Percentiles rank a stretch among this genome's conserved stretches.
These are phyloP conservation scores for Zoysia japonica DNA, from an alignment of 176 grass and related monocot genomes.

Conservation along the genomic window DNA sequence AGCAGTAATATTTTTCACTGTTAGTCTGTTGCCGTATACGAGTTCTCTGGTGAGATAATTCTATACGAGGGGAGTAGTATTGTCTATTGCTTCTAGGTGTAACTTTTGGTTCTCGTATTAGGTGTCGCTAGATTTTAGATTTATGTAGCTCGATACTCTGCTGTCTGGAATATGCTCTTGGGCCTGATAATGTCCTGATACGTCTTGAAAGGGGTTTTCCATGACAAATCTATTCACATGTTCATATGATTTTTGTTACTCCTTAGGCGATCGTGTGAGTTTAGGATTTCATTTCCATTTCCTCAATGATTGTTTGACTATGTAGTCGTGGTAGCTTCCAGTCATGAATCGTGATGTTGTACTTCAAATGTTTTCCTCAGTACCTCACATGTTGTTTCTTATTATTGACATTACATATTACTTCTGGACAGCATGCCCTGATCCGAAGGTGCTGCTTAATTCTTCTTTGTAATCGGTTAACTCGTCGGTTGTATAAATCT, in stretches of 20 bases:
- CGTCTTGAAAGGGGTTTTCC: constrained; percentile 7
- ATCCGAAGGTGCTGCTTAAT: background rate
- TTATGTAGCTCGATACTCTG: background rate
- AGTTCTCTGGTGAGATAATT: constrained; percentile 10
- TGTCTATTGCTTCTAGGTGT: background rate
- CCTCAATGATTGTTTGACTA: constrained; percentile 7
- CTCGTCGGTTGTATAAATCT: constrained; percentile 31
- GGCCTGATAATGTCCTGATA: background rate
- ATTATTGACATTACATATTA: constrained; percentile 1
- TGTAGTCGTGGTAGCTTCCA: constrained; percentile 18
- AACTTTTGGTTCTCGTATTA: constrained; percentile 28
- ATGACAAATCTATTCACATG: background rate
- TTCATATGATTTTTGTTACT: background rate
- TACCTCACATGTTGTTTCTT: background rate
- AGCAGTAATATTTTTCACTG: background rate
- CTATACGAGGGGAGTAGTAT: background rate
- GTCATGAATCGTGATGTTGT: background rate
- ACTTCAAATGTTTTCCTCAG: background rate
- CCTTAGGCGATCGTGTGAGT: background rate
- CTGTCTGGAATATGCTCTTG: background rate
- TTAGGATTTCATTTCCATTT: background rate
- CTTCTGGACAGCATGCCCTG: background rate
- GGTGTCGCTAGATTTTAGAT: constrained; percentile 21
- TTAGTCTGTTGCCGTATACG: background rate
- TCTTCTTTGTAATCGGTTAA: background rate